Base-by-base conservation (phyloP, 2,329 filamentous ascomycete species). In the Alternaria gaisen region DNA sequence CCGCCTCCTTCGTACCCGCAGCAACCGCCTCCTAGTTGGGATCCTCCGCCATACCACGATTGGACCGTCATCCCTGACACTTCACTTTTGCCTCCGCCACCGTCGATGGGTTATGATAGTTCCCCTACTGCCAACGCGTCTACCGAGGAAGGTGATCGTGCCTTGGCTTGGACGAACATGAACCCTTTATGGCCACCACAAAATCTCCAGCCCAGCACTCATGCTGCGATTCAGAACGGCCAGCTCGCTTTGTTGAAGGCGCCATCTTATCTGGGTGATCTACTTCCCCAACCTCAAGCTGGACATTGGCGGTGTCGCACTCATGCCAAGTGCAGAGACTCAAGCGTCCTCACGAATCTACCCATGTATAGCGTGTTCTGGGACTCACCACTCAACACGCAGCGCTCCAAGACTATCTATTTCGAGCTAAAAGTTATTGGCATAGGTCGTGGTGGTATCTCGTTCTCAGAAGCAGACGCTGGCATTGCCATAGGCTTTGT, bases 21-120 rank as follows among this genome's bases (percentile, higher is more conserved):
- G 56, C 75, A 74, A 56, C 78, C 73, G 12, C 75, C 76, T 24
- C 74, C 76, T 46, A 76, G 71, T 59, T 74, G 72, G 58, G 71
- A 79, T 24, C 85, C 86, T 14, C 86, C 86, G 18, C 83, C 85
- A 26, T 87, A 87, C 67, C 90, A 93, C 74, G 87, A 91, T 78
- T 93, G 91, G 91, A 83, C 85, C 7, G 86, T 88, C 3, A 89
- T 93, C 1, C 90, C 91, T 0, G 91, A 93, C 75, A 92, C 87
- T 1, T 83, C 90, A 1, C 83, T 91, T 10, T 86, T 93, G 43
- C 91, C 91, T 1, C 90, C 90, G 0, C 91, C 91, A 1, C 91
- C 91, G 0, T 85, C 86, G 30, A 84, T 92, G 55, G 86, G 86
- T 50, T 87, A 88, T 70, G 87, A 91, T 61, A 80, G 77, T 32